These are phyloP conservation scores for Lentinula lateritia DNA, from an alignment of 768 basidiomycete genomes.

Conservation along the genomic window DNA sequence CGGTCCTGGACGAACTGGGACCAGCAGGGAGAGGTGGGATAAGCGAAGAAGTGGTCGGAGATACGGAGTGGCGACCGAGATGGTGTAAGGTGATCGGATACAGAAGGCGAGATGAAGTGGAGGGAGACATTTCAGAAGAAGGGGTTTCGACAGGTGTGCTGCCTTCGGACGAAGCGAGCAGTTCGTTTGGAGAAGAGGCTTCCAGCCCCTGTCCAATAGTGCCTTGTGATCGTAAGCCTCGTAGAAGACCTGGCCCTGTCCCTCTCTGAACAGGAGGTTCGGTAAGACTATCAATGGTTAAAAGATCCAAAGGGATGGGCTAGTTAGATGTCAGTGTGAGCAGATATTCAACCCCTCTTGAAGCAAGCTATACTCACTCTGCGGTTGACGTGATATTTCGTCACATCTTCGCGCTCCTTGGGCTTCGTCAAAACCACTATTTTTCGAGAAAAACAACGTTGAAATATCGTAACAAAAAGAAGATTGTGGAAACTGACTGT, in stretches of 20 bases:
- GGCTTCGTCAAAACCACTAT: slow-evolving; percentile 86
- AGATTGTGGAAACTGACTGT: slow-evolving; percentile 48
- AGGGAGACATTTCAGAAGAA: neutral
- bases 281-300: slow-evolving; percentile 78
- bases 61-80: slow-evolving; percentile 53
- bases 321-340: slow-evolving; percentile 22
- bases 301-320: slow-evolving; percentile 91
- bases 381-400: slow-evolving; percentile 75
- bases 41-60: neutral
- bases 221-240: slow-evolving; percentile 39
- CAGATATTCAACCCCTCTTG: slow-evolving; percentile 1
- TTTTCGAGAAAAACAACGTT: slow-evolving; percentile 9
- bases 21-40: slow-evolving; percentile 79
- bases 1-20: slow-evolving; percentile 78
- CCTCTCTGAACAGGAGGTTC: slow-evolving; percentile 70
- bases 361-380: slow-evolving; percentile 43
- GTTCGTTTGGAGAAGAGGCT: neutral
- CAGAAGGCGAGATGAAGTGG: slow-evolving; percentile 63
- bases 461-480: neutral
- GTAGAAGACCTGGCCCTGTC: slow-evolving; percentile 57
- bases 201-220: neutral
- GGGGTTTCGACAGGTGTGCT: slow-evolving; percentile 2
- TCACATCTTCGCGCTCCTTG: slow-evolving; percentile 70
- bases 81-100: slow-evolving; percentile 89
- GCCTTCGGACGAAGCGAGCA: neutral